Base-by-base conservation (phyloP, 805 yeast genomes). In the Teunomyces tritomae region DNA sequence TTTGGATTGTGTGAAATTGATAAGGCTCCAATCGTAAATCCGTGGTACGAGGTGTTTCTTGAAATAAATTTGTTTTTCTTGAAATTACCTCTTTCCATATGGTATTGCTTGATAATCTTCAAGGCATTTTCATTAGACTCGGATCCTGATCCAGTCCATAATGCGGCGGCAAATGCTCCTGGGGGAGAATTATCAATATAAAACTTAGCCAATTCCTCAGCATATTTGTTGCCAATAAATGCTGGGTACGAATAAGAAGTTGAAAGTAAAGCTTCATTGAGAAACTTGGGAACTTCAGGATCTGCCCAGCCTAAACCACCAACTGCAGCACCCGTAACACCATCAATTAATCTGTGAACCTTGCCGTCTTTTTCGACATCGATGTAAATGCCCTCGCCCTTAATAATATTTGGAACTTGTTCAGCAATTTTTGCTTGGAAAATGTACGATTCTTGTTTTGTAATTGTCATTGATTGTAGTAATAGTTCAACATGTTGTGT, bases 351-450 rank as follows among this genome's bases (percentile, higher is more conserved):
- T 40, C 50, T 37, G n/a, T 42, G 28, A 10, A 9, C 13, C 4
- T 20, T 17, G 8, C 40, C 52, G 24, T 46, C 47, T 14, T 47
- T 43, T 28, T 37, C 50, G 11, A 49, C 34, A 9, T 24, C 39
- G 8, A 78, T 61, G 53, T 62, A 63, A 43, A 63, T 54, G 30
- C 82, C 82, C 37, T 70, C 61, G 41, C 80, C 79, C 14, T 62
- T 65, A 39, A 72, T 67, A 45, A 73, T 74, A 48, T 64, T 65
- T 4, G 74, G 71, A 37, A 68, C 65, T 45, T 59, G 61, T 51
- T 70, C 62, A 50, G 61, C 58, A 44, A 77, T 61, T 45, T 67
- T 59, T 33, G 67, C 73, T 58, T 76, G 80, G 63, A 77, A 76
- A 33, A 73, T 67, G 56, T 70, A 62, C 8, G 79, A 73, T 11